Base-by-base conservation (phyloP, 352 stramenopile species). In the Phytophthora pinifolia region DNA sequence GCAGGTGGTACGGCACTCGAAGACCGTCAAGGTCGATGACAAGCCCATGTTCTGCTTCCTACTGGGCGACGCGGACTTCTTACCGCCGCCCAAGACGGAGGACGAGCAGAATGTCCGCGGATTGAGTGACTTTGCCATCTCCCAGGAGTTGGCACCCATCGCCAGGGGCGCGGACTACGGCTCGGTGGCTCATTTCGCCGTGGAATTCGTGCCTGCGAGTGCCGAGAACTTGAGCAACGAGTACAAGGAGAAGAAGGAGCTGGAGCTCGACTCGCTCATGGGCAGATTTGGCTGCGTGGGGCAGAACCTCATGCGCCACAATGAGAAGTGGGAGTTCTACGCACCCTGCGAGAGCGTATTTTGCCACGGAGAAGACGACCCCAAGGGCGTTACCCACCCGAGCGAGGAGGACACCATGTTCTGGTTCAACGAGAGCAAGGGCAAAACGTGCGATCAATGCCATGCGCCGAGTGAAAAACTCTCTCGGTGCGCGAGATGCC, bases 321-420 rank as follows among this genome's bases (percentile, higher is more conserved):
- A 68, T 0, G 84, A 94, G 46, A 94, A 92, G 49, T 94, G 84
- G 84, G 77, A 90, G 54, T 71, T 91, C 30, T 91, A 86, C 35
- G 84, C 72, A 10, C 45, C 67, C 0, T 38, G 65, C 7, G 51
- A 72, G 3, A 86, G 67, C 35, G 51, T 66, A 1, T 72, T 89
- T 14, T 71, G 63, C 25, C 57, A 66, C 14, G 70, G 70, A 41
- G 53, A 74, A 49, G 59, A 76, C 17, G 70, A 74, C 44, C 45
- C 42, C 7, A 66, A 72, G 2, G 75, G 77, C 8, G 58, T 83
- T 42, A 76, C 66, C 1, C 66, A 79, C 18, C 63, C 76, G 6
- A 69, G 60, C 12, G 76, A 84, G 15, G 78, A 86, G 14, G 81
- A 94, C 49, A 62, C 66, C 9, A 61, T 70, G 43, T 92, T 79